A percentile compares a stretch with the other conserved stretches of the same genome.
Conservation (phyloP, 768 basidiomycete genomes). For the Harrya chromipes region DNA sequence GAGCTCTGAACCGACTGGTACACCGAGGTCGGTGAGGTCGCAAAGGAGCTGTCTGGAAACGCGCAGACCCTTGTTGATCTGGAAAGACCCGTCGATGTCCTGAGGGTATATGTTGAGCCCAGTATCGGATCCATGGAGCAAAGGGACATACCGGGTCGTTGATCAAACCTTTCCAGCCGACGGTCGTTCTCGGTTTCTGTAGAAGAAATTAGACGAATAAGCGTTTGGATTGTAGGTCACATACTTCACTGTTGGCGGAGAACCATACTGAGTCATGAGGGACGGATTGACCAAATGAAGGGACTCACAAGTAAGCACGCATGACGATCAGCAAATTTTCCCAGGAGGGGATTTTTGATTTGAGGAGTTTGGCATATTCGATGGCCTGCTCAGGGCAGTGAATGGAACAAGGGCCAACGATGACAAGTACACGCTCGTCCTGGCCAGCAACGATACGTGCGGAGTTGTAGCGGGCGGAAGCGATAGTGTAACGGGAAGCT, state of each 20-base stretch:
- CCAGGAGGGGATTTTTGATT: slow-evolving; percentile 61
- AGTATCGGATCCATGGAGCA: neutral
- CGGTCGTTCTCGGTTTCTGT: slow-evolving; percentile 94
- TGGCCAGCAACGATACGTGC: slow-evolving; percentile 79
- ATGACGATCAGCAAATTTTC: slow-evolving; percentile 87
- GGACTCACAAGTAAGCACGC: slow-evolving; percentile 94
- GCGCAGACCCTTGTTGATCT: slow-evolving; percentile 95
- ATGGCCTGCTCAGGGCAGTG: slow-evolving; percentile 85
- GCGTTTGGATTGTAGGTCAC: neutral
- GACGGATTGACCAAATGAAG: slow-evolving; percentile 2
- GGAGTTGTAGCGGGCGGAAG: slow-evolving; percentile 71
- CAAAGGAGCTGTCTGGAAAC: slow-evolving; percentile 85
- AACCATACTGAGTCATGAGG: slow-evolving; percentile 36
- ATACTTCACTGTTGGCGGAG: slow-evolving; percentile 38
- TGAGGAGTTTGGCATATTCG: slow-evolving; percentile 75
- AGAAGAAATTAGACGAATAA: slow-evolving; percentile 9
- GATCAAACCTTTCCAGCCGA: slow-evolving; percentile 95
- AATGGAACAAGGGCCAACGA: slow-evolving; percentile 96
- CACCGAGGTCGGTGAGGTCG: slow-evolving; percentile 83
- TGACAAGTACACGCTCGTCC: slow-evolving; percentile 83
- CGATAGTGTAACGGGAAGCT: slow-evolving; percentile 70
- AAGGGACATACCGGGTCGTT: slow-evolving; percentile 66
- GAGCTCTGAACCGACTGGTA: slow-evolving; percentile 93
- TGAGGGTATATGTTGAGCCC: slow-evolving; percentile 2
- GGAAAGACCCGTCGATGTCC: slow-evolving; percentile 90